Conservation (phyloP, 306 rosid species). For the Prunus mongolica region DNA sequence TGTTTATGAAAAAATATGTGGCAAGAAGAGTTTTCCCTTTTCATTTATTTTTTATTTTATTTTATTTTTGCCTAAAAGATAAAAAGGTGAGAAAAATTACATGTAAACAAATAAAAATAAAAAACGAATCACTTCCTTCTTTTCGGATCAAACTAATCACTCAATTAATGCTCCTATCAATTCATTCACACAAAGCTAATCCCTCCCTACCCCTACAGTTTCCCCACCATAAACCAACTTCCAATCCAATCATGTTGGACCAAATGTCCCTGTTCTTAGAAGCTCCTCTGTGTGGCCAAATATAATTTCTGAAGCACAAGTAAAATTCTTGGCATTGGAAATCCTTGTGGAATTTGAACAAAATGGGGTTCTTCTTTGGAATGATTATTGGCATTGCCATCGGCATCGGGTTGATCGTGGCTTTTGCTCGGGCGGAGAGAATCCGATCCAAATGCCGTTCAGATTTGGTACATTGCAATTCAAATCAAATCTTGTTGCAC, state of each 20-base stretch:
- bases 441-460: conserved; percentile 66
- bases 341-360: background rate
- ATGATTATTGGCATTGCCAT: conserved; percentile 58
- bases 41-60: background rate
- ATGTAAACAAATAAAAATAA: background rate
- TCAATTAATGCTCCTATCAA: background rate
- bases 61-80: background rate
- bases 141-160: background rate
- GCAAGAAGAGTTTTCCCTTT: background rate
- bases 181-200: background rate
- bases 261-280: conserved; percentile 15
- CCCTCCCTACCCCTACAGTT: conserved; percentile 5
- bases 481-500: background rate
- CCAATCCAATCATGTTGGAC: background rate
- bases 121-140: conserved; percentile 14
- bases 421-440: conserved; percentile 52
- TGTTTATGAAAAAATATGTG: background rate
- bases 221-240: conserved; percentile 17
- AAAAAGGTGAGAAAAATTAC: background rate
- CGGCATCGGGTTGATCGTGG: conserved; percentile 57
- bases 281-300: conserved; percentile 6
- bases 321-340: background rate
- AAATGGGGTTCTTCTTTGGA: conserved; percentile 65
- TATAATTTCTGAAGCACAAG: background rate
- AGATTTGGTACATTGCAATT: conserved; percentile 45